Evolutionary conservation across 2,329 filamentous ascomycete genomes (phyloP).

Genomic region (Furcasterigmium sp.): DNA sequence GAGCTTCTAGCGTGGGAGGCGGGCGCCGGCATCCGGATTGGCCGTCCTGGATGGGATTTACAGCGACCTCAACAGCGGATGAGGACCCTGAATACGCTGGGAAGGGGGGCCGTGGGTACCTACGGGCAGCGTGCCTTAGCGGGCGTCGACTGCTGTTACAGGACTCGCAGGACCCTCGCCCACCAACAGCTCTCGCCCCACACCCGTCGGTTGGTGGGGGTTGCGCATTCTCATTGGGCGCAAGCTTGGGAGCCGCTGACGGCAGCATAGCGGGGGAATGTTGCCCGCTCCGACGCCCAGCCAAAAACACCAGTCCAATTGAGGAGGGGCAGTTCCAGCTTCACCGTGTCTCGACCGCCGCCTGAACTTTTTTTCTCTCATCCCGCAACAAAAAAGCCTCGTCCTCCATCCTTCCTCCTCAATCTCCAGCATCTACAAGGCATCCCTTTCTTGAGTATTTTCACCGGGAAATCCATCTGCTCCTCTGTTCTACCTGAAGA

Average conservation of each 20-base stretch:
- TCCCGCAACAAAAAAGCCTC: constrained; percentile 6
- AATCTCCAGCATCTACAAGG: not conserved
- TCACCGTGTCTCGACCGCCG: not conserved
- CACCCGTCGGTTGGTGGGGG: not conserved
- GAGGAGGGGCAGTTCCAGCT: constrained; percentile 4
- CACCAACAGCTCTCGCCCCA: too few species aligned
- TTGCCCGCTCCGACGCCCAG: not conserved
- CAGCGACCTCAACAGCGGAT: not conserved
- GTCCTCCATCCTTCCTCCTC: not conserved
- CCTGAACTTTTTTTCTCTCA: constrained; percentile 8
- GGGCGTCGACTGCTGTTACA: too few species aligned
- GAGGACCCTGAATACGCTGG: not conserved
- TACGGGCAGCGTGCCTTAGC: too few species aligned
- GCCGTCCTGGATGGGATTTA: not conserved
- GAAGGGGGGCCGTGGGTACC: not conserved
- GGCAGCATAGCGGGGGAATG: too few species aligned
- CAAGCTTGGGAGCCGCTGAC: not conserved
- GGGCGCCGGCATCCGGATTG: too few species aligned
- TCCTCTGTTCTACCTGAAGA: too few species aligned
- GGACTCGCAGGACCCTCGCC: too few species aligned
- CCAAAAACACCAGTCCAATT: constrained; percentile 6
- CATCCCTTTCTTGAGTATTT: not conserved
- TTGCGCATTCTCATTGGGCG: not conserved
- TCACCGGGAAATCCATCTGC: not conserved
- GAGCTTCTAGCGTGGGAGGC: too few species aligned